Evolutionary conservation across 148 eudicot genomes (phyloP).

Genomic region (Vaccinium darrowii): DNA sequence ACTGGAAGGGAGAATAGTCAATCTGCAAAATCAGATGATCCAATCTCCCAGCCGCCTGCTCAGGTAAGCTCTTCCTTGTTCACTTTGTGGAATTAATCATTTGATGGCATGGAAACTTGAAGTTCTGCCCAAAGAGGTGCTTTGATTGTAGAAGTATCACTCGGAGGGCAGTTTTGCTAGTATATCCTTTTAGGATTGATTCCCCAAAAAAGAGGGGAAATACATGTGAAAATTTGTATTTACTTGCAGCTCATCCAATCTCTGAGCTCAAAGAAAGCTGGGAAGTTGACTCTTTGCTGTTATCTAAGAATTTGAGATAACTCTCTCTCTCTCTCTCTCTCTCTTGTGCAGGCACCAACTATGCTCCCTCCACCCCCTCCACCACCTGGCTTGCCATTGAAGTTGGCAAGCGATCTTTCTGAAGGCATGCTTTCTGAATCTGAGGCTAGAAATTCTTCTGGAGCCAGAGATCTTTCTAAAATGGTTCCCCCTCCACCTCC

Average conservation of each 20-base stretch:
- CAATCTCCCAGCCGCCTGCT: conserved; percentile 30
- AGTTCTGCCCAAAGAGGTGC: neutral
- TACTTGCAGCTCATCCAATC: conserved; percentile 13
- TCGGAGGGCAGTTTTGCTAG: neutral
- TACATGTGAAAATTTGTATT: neutral
- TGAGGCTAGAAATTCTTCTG: conserved; percentile 46
- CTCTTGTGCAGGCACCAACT: conserved; percentile 42
- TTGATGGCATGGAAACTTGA: too few species aligned
- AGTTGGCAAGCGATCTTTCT: conserved; percentile 38
- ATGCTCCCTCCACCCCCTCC: conserved; percentile 84
- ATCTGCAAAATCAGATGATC: conserved; percentile 42
- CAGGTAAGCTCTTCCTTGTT: conserved; percentile 41
- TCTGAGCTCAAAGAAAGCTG: neutral
- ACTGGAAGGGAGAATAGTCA: conserved; percentile 46
- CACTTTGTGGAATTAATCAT: neutral
- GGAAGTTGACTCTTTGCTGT: neutral
- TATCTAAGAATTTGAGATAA: neutral
- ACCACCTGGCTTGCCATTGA: conserved; percentile 62
- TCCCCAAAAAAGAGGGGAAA: neutral
- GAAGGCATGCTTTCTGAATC: conserved; percentile 47
- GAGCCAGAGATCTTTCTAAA: conserved; percentile 49
- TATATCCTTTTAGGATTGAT: neutral
- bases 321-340: conserved; percentile 7
- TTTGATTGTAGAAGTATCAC: neutral
- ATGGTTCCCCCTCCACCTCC: conserved; percentile 79